These are phyloP conservation scores for Baorangia bicolor DNA, from an alignment of 768 basidiomycete genomes.

Conservation along the genomic window DNA sequence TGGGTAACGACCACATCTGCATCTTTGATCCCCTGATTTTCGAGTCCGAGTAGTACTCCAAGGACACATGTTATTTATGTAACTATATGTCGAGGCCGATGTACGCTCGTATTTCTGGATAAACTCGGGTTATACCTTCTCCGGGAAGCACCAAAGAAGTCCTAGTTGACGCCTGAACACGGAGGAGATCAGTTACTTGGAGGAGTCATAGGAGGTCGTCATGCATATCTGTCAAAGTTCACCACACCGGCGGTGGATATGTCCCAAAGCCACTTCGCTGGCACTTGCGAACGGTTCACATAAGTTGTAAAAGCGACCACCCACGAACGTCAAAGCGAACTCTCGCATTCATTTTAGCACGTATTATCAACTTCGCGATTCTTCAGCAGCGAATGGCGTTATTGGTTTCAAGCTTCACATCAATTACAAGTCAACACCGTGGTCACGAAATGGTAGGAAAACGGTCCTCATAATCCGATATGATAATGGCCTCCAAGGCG, in stretches of 20 bases:
- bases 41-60: neutral
- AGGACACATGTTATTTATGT: neutral
- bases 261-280: too few species aligned
- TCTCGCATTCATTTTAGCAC: neutral
- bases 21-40: neutral
- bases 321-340: neutral
- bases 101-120: neutral
- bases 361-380: neutral
- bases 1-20: too few species aligned
- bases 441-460: conserved; percentile 23
- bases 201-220: too few species aligned
- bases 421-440: neutral
- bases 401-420: neutral
- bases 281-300: too few species aligned
- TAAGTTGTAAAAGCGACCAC: neutral
- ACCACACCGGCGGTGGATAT: too few species aligned
- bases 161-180: too few species aligned
- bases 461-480: conserved; percentile 63
- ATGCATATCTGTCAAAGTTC: neutral
- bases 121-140: too few species aligned
- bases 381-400: neutral
- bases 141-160: too few species aligned
- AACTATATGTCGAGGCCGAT: neutral
- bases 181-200: too few species aligned
- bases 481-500: conserved; percentile 71